Percentiles rank a stretch among this genome's conserved stretches.
These are phyloP conservation scores for Aspergillus taichungensis DNA, from an alignment of 495 filamentous ascomycete genomes.

Conservation along the genomic window DNA sequence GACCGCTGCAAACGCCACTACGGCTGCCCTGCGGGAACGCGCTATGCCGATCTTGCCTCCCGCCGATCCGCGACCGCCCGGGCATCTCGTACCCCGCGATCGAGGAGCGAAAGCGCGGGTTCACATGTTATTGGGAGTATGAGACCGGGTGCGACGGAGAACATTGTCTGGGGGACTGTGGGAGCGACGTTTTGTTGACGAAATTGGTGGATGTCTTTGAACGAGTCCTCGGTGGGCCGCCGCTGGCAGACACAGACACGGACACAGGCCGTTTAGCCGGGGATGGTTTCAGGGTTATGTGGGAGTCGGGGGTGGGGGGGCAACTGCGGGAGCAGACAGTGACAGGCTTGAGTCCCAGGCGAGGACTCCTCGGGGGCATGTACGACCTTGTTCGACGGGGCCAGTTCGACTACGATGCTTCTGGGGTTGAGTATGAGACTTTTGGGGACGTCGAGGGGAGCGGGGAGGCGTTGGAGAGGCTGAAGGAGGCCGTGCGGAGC, in stretches of 20 bases:
- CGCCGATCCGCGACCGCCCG: slow-evolving; percentile 47
- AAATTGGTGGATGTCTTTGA: slow-evolving; percentile 51
- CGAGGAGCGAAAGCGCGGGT: slow-evolving; percentile 53
- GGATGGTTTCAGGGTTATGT: slow-evolving; percentile 29
- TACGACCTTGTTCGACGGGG: slow-evolving; percentile 25
- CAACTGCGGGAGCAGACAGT: slow-evolving; percentile 19
- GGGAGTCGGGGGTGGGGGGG: slow-evolving; percentile 31
- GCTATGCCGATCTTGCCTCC: slow-evolving; percentile 68
- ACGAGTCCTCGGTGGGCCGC: slow-evolving; percentile 26
- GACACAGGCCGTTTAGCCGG: slow-evolving; percentile 1
- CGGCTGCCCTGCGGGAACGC: slow-evolving; percentile 79
- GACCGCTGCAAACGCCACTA: slow-evolving; percentile 56
- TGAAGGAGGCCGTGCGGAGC: slow-evolving; percentile 50
- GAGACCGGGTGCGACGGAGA: slow-evolving; percentile 48
- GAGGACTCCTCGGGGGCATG: slow-evolving; percentile 18
- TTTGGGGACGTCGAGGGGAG: slow-evolving; percentile 26
- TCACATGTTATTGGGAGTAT: slow-evolving; percentile 56
- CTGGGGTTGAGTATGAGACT: slow-evolving; percentile 45
- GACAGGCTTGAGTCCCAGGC: slow-evolving; percentile 11
- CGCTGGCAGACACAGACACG: neutral
- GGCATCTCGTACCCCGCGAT: slow-evolving; percentile 68
- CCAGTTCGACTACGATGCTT: slow-evolving; percentile 23
- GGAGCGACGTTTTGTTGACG: slow-evolving; percentile 61
- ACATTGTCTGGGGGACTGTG: slow-evolving; percentile 70
- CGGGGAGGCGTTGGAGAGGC: slow-evolving; percentile 42